These are phyloP conservation scores for Lentinus brumalis DNA, from an alignment of 768 basidiomycete species.

Conservation along the genomic window DNA sequence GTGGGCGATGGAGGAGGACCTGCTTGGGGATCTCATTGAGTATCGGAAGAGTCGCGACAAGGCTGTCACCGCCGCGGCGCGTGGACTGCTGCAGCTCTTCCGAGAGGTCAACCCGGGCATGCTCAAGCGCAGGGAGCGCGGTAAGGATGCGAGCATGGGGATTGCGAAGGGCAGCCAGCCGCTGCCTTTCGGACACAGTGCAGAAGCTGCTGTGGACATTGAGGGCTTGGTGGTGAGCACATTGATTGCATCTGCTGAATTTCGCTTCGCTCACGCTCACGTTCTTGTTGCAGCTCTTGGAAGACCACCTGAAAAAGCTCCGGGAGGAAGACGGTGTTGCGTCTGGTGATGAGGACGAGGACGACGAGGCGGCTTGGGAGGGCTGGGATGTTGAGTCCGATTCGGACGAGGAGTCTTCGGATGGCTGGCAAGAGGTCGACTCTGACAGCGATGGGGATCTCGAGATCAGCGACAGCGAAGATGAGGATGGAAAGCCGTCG, in stretches of 20 bases:
- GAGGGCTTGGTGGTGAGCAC: constrained; percentile 81
- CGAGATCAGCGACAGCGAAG: constrained; percentile 86
- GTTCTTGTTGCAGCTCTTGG: constrained; percentile 62
- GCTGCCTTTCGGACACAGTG: constrained; percentile 80
- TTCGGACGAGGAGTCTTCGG: constrained; percentile 54
- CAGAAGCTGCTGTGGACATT: constrained; percentile 78
- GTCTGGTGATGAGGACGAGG: constrained; percentile 53
- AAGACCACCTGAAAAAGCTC: constrained; percentile 78
- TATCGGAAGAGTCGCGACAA: constrained; percentile 97
- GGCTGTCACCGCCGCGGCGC: constrained; percentile 83
- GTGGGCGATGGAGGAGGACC: constrained; percentile 95
- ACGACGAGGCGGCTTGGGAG: constrained; percentile 76
- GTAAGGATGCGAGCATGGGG: constrained; percentile 88
- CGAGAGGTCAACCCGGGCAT: constrained; percentile 95
- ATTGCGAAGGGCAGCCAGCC: constrained; percentile 63
- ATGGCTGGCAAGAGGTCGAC: constrained; percentile 80
- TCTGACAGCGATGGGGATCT: constrained; percentile 69
- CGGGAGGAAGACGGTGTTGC: constrained; percentile 58
- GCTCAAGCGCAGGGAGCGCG: constrained; percentile 87
- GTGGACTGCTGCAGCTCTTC: constrained; percentile 87
- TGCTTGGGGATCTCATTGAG: constrained; percentile 89
- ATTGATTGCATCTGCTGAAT: neutral
- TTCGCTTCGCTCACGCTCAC: neutral
- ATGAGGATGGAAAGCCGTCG: constrained; percentile 46
- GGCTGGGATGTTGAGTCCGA: constrained; percentile 88